A percentile compares a stretch with the other conserved stretches of the same genome.
Conservation (phyloP, 2,329 filamentous ascomycete genomes). For the Colletotrichum neosansevieriae region DNA sequence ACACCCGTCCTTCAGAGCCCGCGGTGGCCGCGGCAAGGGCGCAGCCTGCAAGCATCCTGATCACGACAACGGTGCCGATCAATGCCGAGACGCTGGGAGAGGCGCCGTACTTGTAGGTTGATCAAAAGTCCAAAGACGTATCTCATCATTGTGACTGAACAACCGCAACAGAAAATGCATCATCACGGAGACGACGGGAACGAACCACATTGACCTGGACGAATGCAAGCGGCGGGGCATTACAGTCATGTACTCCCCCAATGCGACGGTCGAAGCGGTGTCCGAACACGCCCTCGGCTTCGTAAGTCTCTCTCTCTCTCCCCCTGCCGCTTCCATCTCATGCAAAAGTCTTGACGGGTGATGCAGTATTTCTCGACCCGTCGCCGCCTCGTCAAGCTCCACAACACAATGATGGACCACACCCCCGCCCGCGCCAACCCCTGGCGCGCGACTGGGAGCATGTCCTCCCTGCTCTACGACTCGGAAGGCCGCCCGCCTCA, state of each 20-base stretch:
- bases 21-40: constrained; percentile 37
- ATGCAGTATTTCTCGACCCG: constrained; percentile 43
- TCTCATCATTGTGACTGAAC: background rate
- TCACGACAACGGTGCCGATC: constrained; percentile 44
- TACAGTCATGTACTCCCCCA: constrained; percentile 43
- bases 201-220: constrained; percentile 44
- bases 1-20: constrained; percentile 31
- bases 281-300: constrained; percentile 44
- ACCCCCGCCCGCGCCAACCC: constrained; percentile 27
- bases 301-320: constrained; percentile 16
- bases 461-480: constrained; percentile 40
- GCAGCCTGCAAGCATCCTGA: constrained; percentile 44
- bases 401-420: constrained; percentile 41
- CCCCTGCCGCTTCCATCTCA: background rate
- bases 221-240: constrained; percentile 41
- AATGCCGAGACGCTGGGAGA: constrained; percentile 38
- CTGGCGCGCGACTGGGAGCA: constrained; percentile 40
- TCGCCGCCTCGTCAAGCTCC: constrained; percentile 41
- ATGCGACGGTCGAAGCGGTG: constrained; percentile 42
- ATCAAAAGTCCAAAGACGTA: background rate
- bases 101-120: constrained; percentile 43
- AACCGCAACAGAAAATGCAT: constrained; percentile 42
- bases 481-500: constrained; percentile 43
- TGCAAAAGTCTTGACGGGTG: background rate
- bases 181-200: constrained; percentile 43